Evolutionary conservation across 805 yeast genomes (phyloP), one percentile per base, ranked within the genome.

Genomic region (Saturnispora sanitii): DNA sequence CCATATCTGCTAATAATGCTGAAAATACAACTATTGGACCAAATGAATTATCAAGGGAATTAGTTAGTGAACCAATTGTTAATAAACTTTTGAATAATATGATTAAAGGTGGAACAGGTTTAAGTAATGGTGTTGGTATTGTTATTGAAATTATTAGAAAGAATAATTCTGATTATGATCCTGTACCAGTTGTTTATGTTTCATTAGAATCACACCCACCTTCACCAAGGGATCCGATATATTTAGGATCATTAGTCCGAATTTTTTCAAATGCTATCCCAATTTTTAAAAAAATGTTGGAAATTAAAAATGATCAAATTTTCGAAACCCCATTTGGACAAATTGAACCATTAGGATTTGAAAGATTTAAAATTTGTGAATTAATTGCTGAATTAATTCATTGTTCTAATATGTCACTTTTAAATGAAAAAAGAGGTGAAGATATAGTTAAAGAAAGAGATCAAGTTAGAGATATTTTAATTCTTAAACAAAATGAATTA

Each of bases 21-120:
- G 86, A 86, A 44, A 88, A 84, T 47, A 82, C 95, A 2, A 83
- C 94, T 8, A 84, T 92, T 41, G 98, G 98, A 1, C 97, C 98
- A 2, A 92, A 92, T 56, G 42, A 86, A 56, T 68, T 92, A 29
- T 86, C 96, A 3, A 72, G 98, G 48, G 90, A 90, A 58, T 68
- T 92, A 25, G 96, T 88, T 12, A 80, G 94, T 15, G 78, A 78
- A 32, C 69, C 73, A 30, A 74, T 83, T 45, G 71, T 87, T 50
- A 66, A 72, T 44, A 70, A 72, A 45, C 66, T 92, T 49, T 82
- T 88, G 20, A 62, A 75, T 16, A 76, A 83, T 47, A 92, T 92
- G 83, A 71, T 90, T 41, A 53, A 66, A 44, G 85, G 86, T 41
- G 94, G 95, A 35, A 79, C 88, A 26, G 94, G 96, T 1, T 70